Conservation (phyloP, 805 yeast species). For the Nakazawaea populi region DNA sequence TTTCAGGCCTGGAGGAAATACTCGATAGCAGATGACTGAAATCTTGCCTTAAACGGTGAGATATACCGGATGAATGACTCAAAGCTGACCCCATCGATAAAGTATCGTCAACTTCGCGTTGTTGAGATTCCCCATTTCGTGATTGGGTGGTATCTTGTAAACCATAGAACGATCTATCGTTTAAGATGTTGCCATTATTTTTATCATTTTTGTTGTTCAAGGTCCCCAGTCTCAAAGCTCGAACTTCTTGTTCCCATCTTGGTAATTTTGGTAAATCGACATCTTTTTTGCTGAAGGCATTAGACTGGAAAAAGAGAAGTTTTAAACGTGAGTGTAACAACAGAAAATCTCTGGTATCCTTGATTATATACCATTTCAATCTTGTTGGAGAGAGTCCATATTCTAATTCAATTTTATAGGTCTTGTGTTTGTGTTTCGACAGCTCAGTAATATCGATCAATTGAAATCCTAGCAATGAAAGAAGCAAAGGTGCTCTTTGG, state of each 20-base stretch:
- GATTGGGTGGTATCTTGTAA: neutral
- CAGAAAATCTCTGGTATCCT: slow-evolving; percentile 67
- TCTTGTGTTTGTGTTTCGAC: slow-evolving; percentile 32
- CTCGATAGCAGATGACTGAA: neutral
- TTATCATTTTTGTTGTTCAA: neutral
- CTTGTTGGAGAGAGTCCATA: slow-evolving; percentile 83
- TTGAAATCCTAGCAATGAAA: slow-evolving; percentile 65
- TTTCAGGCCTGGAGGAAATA: neutral
- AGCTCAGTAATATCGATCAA: slow-evolving; percentile 41
- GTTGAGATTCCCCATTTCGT: neutral
- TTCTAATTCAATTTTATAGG: slow-evolving; percentile 68
- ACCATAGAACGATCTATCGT: neutral
- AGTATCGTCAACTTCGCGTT: neutral
- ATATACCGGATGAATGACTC: neutral
- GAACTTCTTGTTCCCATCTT: slow-evolving; percentile 16
- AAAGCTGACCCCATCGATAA: neutral
- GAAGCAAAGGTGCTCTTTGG: slow-evolving; percentile 75
- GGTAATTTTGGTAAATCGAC: slow-evolving; percentile 39
- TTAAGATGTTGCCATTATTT: neutral
- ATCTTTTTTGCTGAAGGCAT: slow-evolving; percentile 20
- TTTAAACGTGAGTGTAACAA: slow-evolving; percentile 65
- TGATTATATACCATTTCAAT: slow-evolving; percentile 73
- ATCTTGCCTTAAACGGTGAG: neutral
- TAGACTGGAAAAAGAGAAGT: slow-evolving; percentile 41
- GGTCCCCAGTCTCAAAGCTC: slow-evolving; percentile 4